Evolutionary conservation across 352 stramenopile genomes (phyloP).

Genomic region (Phytophthora citrophthora): DNA sequence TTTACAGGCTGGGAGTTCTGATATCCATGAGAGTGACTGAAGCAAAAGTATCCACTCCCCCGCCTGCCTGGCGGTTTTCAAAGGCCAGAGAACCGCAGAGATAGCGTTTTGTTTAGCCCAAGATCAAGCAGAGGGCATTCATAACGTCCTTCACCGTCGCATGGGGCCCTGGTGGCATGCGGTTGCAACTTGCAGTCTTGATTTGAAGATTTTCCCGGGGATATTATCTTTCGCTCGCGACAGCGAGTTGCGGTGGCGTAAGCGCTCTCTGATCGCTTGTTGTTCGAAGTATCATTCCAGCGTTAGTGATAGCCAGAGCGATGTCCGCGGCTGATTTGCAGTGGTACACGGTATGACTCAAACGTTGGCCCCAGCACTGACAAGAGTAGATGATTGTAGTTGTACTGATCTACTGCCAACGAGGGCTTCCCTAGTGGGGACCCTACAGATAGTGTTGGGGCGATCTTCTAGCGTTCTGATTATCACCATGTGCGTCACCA

Average conservation of each 20-base stretch:
- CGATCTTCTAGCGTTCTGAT: conserved; percentile 15
- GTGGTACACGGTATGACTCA: too few species aligned
- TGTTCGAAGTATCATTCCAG: conserved; percentile 38
- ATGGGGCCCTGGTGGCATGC: background rate
- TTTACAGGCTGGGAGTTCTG: conserved; percentile 5
- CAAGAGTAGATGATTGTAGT: too few species aligned
- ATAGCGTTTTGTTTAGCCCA: conserved; percentile 5
- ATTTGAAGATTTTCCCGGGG: too few species aligned
- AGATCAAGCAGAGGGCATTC: background rate
- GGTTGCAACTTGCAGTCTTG: too few species aligned
- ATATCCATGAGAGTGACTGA: background rate
- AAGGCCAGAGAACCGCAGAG: conserved; percentile 25
- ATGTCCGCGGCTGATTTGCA: background rate
- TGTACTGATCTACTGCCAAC: too few species aligned
- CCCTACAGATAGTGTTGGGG: too few species aligned
- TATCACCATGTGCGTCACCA: conserved; percentile 11
- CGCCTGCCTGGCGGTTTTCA: background rate
- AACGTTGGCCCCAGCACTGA: too few species aligned
- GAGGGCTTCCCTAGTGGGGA: too few species aligned
- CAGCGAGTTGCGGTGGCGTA: background rate
- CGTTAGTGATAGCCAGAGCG: conserved; percentile 7
- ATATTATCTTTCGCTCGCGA: too few species aligned
- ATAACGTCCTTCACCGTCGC: conserved; percentile 16
- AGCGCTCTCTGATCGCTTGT: conserved; percentile 27
- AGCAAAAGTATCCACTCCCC: background rate